These are phyloP conservation scores for Sphaerosporella brunnea DNA, from an alignment of 495 filamentous ascomycete genomes.

Conservation along the genomic window DNA sequence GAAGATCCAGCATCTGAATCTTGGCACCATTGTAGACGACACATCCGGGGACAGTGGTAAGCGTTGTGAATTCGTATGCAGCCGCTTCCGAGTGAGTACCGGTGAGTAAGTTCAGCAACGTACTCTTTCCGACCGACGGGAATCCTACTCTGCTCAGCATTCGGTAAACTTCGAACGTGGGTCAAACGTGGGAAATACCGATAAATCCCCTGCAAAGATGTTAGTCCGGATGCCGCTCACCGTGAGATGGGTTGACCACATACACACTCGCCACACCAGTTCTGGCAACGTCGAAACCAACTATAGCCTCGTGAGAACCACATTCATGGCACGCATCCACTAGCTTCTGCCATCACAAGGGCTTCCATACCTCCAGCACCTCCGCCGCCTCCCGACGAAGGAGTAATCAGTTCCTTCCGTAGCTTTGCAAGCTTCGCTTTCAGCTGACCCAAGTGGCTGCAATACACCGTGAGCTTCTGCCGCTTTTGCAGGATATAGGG, in stretches of 20 bases:
- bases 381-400: slow-evolving; percentile 61
- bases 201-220: slow-evolving; percentile 32
- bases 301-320: too few relatives aligned
- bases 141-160: slow-evolving; percentile 41
- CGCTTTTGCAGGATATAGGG: too few relatives aligned
- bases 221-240: background rate
- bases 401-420: slow-evolving; percentile 86
- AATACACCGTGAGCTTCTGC: too few relatives aligned
- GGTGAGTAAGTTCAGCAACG: slow-evolving; percentile 82
- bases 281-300: slow-evolving; percentile 93
- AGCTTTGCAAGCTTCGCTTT: slow-evolving; percentile 98
- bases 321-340: too few relatives aligned
- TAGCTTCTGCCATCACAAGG: too few relatives aligned
- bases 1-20: slow-evolving; percentile 96
- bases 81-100: slow-evolving; percentile 94
- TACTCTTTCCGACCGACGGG: slow-evolving; percentile 95
- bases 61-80: slow-evolving; percentile 95
- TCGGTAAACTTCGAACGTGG: background rate
- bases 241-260: slow-evolving; percentile 29
- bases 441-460: slow-evolving; percentile 60
- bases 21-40: slow-evolving; percentile 93
- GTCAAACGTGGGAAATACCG: slow-evolving; percentile 18
- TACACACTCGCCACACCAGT: slow-evolving; percentile 93
- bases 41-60: slow-evolving; percentile 93
- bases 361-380: slow-evolving; percentile 47